Conservation (phyloP, 2,329 filamentous ascomycete genomes). For the Biscogniauxia marginata region DNA sequence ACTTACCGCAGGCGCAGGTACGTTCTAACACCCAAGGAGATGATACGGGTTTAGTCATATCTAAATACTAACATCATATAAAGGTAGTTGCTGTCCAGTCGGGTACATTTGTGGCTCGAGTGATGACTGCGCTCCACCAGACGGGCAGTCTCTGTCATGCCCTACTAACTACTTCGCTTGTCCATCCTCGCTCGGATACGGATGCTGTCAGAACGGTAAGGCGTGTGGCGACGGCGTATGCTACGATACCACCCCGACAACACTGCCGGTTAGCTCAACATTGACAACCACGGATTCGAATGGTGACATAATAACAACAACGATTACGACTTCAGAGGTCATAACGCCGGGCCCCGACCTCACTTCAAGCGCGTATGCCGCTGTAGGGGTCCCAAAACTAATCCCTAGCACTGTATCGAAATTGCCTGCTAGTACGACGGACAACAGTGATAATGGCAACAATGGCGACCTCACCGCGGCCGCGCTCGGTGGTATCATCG, state of each 20-base stretch:
- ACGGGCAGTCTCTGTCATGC: slow-evolving; percentile 44
- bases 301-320: slow-evolving; percentile 40
- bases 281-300: slow-evolving; percentile 45
- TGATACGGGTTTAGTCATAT: not conserved
- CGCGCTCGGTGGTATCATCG: slow-evolving; percentile 54
- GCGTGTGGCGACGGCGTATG: slow-evolving; percentile 48
- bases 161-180: slow-evolving; percentile 47
- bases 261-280: slow-evolving; percentile 42
- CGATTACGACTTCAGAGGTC: slow-evolving; percentile 39
- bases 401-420: slow-evolving; percentile 46
- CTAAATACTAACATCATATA: slow-evolving; percentile 1
- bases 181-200: slow-evolving; percentile 48
- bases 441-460: slow-evolving; percentile 17
- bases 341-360: slow-evolving; percentile 30
- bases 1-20: slow-evolving; percentile 33
- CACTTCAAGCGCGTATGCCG: slow-evolving; percentile 23
- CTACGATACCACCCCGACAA: slow-evolving; percentile 47
- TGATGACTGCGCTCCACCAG: slow-evolving; percentile 43
- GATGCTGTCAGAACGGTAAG: slow-evolving; percentile 52
- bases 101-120: slow-evolving; percentile 43
- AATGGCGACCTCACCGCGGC: slow-evolving; percentile 38
- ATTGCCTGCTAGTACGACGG: slow-evolving; percentile 31
- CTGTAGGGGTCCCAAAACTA: slow-evolving; percentile 39
- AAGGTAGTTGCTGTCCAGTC: slow-evolving; percentile 46
- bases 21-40: slow-evolving; percentile 5